phyloP scores from a whole-genome alignment of 1,284 basidiomycete species.

The Pseudozyma tsukubaensis region DNA sequence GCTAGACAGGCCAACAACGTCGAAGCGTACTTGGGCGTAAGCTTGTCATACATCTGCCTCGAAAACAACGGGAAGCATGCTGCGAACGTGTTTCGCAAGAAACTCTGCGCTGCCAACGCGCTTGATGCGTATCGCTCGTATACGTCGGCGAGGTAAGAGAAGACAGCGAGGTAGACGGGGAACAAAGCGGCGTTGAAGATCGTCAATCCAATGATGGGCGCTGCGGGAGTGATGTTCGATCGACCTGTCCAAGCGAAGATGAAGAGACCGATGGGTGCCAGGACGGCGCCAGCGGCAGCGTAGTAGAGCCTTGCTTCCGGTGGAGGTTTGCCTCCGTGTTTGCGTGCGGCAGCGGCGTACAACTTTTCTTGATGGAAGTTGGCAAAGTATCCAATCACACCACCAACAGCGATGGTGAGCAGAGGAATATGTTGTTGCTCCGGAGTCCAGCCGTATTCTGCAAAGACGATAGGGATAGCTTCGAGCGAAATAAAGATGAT shows the following conservation, averaged over 20 bases:
- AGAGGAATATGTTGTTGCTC: slow-evolving; percentile 51
- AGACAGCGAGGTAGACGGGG: slow-evolving; percentile 48
- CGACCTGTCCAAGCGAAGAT: slow-evolving; percentile 57
- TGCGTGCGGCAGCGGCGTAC: slow-evolving; percentile 38
- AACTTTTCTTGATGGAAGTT: slow-evolving; percentile 71
- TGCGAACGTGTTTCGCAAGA: slow-evolving; percentile 55
- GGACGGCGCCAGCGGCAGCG: slow-evolving; percentile 46
- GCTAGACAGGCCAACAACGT: slow-evolving; percentile 61
- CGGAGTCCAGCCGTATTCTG: slow-evolving; percentile 54
- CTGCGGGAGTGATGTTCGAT: slow-evolving; percentile 33
- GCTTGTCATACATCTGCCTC: slow-evolving; percentile 50
- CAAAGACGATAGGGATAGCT: slow-evolving; percentile 61
- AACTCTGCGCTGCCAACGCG: slow-evolving; percentile 58
- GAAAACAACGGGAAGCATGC: slow-evolving; percentile 52
- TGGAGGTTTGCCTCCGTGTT: slow-evolving; percentile 68
- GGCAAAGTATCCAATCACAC: slow-evolving; percentile 76
- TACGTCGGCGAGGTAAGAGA: slow-evolving; percentile 49
- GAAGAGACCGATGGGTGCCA: slow-evolving; percentile 54
- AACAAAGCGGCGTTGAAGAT: slow-evolving; percentile 46
- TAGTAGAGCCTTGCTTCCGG: slow-evolving; percentile 71
- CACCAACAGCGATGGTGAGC: slow-evolving; percentile 55
- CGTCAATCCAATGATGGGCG: slow-evolving; percentile 49
- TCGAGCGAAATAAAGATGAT: slow-evolving; percentile 51
- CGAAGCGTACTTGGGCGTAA: slow-evolving; percentile 60
- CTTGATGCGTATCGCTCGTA: slow-evolving; percentile 67